Evolutionary conservation across 108 stramenopile genomes (phyloP).

Genomic region (Asterionellopsis glacialis): DNA sequence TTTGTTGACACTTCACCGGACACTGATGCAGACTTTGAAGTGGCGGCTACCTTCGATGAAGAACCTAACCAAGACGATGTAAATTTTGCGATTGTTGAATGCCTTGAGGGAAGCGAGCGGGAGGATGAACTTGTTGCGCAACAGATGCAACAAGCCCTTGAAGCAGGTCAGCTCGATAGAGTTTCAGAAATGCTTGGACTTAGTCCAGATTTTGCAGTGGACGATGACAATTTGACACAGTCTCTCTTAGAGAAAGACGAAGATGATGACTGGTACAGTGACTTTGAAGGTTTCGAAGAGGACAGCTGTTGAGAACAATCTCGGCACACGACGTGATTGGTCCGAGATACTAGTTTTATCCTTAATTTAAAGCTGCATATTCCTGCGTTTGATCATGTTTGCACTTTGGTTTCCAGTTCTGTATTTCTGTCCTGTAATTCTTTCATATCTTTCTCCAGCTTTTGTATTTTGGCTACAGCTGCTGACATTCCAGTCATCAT

Average conservation of each 20-base stretch:
- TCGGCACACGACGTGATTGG: neutral
- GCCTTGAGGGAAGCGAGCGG: conserved; percentile 83
- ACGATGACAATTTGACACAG: neutral
- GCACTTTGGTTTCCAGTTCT: neutral
- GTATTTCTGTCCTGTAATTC: conserved; percentile 1
- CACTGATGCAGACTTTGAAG: conserved; percentile 84
- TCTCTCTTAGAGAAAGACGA: neutral
- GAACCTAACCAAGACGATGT: conserved; percentile 79
- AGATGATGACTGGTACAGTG: conserved; percentile 3
- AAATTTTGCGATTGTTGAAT: conserved; percentile 80
- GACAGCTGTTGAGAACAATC: conserved; percentile 2
- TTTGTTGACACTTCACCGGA: conserved; percentile 87
- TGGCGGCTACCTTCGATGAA: conserved; percentile 81
- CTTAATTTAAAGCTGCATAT: neutral
- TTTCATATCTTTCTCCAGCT: conserved; percentile 11
- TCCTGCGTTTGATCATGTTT: too few species aligned
- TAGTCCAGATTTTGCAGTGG: neutral
- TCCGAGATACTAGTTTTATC: conserved; percentile 2
- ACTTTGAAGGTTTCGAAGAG: conserved; percentile 6
- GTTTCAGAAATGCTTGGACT: conserved; percentile 70
- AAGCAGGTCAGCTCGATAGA: conserved; percentile 79
- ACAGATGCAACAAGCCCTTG: conserved; percentile 88
- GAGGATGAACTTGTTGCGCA: conserved; percentile 86
- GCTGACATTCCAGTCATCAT: conserved; percentile 16
- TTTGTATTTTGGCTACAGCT: conserved; percentile 11